Conservation (phyloP, 345 rosid species). For the Lagerstroemia speciosa region DNA sequence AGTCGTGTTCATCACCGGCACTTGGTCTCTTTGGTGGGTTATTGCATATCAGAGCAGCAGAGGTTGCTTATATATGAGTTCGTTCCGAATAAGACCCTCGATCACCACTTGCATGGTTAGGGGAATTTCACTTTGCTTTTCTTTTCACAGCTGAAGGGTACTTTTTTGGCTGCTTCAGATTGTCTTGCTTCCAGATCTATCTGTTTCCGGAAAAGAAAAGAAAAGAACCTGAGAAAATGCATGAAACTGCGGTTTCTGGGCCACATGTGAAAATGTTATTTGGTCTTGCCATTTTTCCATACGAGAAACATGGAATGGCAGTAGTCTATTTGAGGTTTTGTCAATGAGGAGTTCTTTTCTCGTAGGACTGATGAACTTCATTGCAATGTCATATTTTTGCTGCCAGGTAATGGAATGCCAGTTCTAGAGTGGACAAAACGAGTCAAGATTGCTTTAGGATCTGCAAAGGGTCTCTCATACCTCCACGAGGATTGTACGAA, state of each 20-base stretch:
- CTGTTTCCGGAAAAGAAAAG: background rate
- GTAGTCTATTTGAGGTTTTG: background rate
- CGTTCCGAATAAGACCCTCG: conserved; percentile 79
- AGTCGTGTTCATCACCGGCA: conserved; percentile 93
- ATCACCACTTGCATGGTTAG: conserved; percentile 88
- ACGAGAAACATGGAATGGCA: background rate
- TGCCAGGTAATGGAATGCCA: conserved; percentile 41
- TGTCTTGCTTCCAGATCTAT: background rate
- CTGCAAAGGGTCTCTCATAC: conserved; percentile 98
- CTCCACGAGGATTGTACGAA: conserved; percentile 91
- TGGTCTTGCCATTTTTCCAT: background rate
- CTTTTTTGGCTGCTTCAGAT: background rate
- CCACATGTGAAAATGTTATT: background rate
- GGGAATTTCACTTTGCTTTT: background rate
- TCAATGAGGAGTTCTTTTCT: background rate
- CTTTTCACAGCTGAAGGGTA: background rate
- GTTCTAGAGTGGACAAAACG: conserved; percentile 79
- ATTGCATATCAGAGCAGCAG: conserved; percentile 52
- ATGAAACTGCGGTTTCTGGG: background rate
- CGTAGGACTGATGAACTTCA: background rate
- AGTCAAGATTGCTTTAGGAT: conserved; percentile 77
- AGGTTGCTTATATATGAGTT: conserved; percentile 82
- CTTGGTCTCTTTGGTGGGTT: conserved; percentile 88
- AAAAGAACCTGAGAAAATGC: background rate
- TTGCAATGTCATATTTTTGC: conserved; percentile 5